Percentiles rank a stretch among this genome's conserved stretches.
These are phyloP conservation scores for Allomyces macrogynus DNA, from an alignment of 192 early-diverging fungal genomes.

Conservation along the genomic window DNA sequence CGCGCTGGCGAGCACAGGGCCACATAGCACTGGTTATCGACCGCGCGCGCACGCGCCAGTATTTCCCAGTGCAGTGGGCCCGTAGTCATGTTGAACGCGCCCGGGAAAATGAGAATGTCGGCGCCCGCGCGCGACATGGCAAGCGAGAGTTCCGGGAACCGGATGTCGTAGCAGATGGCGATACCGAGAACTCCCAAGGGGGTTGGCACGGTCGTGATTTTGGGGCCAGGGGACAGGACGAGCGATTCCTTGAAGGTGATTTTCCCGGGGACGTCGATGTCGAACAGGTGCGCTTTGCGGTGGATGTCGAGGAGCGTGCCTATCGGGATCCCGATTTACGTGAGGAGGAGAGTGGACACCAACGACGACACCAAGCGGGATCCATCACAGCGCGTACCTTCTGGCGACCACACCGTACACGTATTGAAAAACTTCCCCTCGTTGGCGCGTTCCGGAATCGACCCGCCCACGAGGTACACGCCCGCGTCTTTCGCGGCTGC, in stretches of 20 bases:
- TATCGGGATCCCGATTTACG: constrained; percentile 1
- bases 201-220: background rate
- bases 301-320: constrained; percentile 40
- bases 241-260: constrained; percentile 50
- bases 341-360: background rate
- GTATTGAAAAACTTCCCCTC: constrained; percentile 56
- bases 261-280: constrained; percentile 85
- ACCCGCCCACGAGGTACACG: constrained; percentile 75
- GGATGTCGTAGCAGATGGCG: constrained; percentile 92
- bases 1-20: constrained; percentile 93
- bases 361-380: background rate
- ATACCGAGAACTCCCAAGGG: constrained; percentile 67
- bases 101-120: constrained; percentile 88
- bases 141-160: constrained; percentile 84
- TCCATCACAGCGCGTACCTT: too few relatives aligned
- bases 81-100: constrained; percentile 88
- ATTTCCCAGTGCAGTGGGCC: constrained; percentile 94
- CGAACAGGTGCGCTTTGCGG: constrained; percentile 82
- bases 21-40: constrained; percentile 79
- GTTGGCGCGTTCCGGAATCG: constrained; percentile 61
- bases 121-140: constrained; percentile 22
- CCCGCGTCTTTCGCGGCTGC: constrained; percentile 61
- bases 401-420: constrained; percentile 53
- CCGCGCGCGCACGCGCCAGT: constrained; percentile 55
- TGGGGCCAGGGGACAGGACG: background rate